Percentiles rank a stretch among this genome's conserved stretches.
phyloP scores from a whole-genome alignment of 208 protist species.

The Eutreptiella sp. region DNA sequence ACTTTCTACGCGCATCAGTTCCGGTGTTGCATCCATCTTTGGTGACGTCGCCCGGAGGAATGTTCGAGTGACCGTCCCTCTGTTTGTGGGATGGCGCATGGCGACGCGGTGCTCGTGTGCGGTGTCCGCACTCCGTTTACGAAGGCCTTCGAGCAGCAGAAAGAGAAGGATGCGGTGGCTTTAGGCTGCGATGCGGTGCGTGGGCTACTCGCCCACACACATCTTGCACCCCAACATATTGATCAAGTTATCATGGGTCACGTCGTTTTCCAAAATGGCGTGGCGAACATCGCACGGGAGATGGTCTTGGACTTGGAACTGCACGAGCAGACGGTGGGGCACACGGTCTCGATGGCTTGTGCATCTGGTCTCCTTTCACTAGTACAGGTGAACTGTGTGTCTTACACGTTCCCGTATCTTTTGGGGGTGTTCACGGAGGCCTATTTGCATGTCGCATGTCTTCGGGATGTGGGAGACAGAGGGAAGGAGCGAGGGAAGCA shows the following conservation, averaged over 20 bases:
- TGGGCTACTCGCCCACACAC: conserved; percentile 57
- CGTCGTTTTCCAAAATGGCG: conserved; percentile 63
- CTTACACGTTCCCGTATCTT: too few relatives aligned
- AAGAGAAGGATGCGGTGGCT: conserved; percentile 53
- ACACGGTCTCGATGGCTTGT: conserved; percentile 70
- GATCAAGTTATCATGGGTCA: conserved; percentile 77
- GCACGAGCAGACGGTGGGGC: conserved; percentile 52
- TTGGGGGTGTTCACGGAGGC: too few relatives aligned
- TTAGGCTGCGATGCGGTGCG: conserved; percentile 55
- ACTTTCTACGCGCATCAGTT: too few relatives aligned
- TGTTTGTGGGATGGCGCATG: too few relatives aligned
- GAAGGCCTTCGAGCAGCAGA: conserved; percentile 59
- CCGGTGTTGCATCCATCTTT: too few relatives aligned
- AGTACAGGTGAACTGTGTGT: too few relatives aligned
- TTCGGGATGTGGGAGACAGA: too few relatives aligned
- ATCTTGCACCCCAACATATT: conserved; percentile 58
- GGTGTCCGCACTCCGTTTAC: conserved; percentile 60
- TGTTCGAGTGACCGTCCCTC: too few relatives aligned
- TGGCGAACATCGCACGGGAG: conserved; percentile 68
- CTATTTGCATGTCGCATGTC: too few relatives aligned
- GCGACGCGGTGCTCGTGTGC: conserved; percentile 60
- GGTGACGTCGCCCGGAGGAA: too few relatives aligned
- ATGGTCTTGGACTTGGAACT: conserved; percentile 73
- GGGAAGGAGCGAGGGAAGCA: too few relatives aligned
- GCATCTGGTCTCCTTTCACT: conserved; percentile 59